Evolutionary conservation across 805 yeast species (phyloP).

Genomic region (Lachancea meyersii): DNA sequence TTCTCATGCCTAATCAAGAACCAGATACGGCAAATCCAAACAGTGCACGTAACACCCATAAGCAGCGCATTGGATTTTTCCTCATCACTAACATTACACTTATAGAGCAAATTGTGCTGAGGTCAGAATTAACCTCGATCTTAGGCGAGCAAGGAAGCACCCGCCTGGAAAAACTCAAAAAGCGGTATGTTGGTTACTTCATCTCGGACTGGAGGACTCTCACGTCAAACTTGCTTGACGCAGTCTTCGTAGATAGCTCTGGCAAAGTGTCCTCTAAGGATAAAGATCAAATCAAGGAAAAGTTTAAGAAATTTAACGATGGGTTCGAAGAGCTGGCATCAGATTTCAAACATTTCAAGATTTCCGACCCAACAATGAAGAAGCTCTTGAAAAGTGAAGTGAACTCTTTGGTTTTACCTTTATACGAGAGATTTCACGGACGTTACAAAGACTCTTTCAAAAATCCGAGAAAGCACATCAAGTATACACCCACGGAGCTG

Average conservation of each 20-base stretch:
- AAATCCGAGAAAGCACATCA: slow-evolving; percentile 34
- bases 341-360: slow-evolving; percentile 56
- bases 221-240: slow-evolving; percentile 72
- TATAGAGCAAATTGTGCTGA: slow-evolving; percentile 65
- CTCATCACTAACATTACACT: slow-evolving; percentile 64
- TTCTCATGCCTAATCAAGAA: slow-evolving; percentile 28
- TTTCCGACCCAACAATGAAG: slow-evolving; percentile 62
- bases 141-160: slow-evolving; percentile 53
- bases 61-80: slow-evolving; percentile 55
- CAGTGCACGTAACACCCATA: slow-evolving; percentile 23
- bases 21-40: slow-evolving; percentile 20
- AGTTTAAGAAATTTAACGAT: slow-evolving; percentile 73
- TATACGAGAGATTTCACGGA: slow-evolving; percentile 79
- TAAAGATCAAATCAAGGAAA: slow-evolving; percentile 74
- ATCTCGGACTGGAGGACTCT: slow-evolving; percentile 74
- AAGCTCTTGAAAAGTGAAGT: slow-evolving; percentile 64
- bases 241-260: slow-evolving; percentile 50
- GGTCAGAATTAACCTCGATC: slow-evolving; percentile 48
- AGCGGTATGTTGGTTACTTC: slow-evolving; percentile 65
- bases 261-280: slow-evolving; percentile 60
- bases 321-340: slow-evolving; percentile 73
- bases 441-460: slow-evolving; percentile 40
- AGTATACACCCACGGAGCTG: slow-evolving; percentile 31
- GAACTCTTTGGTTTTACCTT: slow-evolving; percentile 63
- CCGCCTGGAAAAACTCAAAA: slow-evolving; percentile 62